A percentile compares a stretch with the other conserved stretches of the same genome.
Evolutionary conservation across 352 stramenopile genomes (phyloP).

Genomic region (Lagenidium giganteum): DNA sequence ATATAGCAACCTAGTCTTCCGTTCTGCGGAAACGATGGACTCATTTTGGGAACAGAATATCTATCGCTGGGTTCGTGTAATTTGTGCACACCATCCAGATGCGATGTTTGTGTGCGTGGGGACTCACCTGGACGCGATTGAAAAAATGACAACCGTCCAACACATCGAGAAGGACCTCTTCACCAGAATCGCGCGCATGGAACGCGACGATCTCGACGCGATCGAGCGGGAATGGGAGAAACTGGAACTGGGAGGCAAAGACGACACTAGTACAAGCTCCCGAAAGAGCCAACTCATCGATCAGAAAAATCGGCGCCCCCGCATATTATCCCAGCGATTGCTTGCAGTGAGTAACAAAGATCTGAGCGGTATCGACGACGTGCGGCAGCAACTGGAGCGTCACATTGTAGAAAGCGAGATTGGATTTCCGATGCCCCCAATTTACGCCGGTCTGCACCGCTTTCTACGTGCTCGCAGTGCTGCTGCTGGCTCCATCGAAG

Average conservation of each 20-base stretch:
- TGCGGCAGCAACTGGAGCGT: background rate
- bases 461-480: too few relatives aligned
- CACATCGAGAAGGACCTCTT: too few relatives aligned
- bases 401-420: background rate
- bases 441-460: background rate
- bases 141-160: too few relatives aligned
- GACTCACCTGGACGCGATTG: slow-evolving; percentile 2
- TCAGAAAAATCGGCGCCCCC: too few relatives aligned
- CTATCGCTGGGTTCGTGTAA: slow-evolving; percentile 1
- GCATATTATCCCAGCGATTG: background rate
- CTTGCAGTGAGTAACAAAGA: slow-evolving; percentile 1
- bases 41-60: slow-evolving; percentile 9
- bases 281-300: too few relatives aligned
- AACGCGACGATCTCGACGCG: too few relatives aligned
- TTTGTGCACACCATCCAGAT: slow-evolving; percentile 4
- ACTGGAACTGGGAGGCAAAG: too few relatives aligned
- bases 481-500: too few relatives aligned
- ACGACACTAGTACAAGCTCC: too few relatives aligned
- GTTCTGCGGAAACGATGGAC: background rate
- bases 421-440: slow-evolving; percentile 2
- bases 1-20: background rate
- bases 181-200: too few relatives aligned
- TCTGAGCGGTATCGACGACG: background rate
- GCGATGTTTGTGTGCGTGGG: slow-evolving; percentile 11
- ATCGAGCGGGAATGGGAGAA: too few relatives aligned